phyloP scores from a whole-genome alignment of 345 rosid species.

The Hypericum perforatum region DNA sequence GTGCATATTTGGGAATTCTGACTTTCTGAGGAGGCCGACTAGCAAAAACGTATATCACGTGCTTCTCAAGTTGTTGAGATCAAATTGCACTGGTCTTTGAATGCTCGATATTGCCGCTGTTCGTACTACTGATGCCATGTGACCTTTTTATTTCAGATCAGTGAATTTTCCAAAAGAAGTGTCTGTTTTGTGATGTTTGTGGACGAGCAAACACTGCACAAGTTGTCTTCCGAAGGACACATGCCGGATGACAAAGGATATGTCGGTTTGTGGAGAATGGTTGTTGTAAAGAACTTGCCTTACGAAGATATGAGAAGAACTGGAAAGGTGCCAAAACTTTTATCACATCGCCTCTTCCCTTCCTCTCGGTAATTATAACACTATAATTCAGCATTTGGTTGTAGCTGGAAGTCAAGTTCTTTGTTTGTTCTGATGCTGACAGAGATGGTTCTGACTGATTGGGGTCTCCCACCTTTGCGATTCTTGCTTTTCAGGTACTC shows the following conservation, averaged over 20 bases:
- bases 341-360: conserved; percentile 28
- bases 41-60: conserved; percentile 41
- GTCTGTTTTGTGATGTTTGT: conserved; percentile 29
- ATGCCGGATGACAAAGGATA: conserved; percentile 58
- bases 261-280: conserved; percentile 66
- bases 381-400: conserved; percentile 15
- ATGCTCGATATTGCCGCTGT: too few species aligned
- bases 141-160: conserved; percentile 61
- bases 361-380: conserved; percentile 56
- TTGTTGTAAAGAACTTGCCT: conserved; percentile 35
- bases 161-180: conserved; percentile 63
- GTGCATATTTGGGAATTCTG: conserved; percentile 92
- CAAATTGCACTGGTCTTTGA: too few species aligned
- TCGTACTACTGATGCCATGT: too few species aligned
- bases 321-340: conserved; percentile 87
- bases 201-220: conserved; percentile 74
- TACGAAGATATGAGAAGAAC: conserved; percentile 72
- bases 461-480: conserved; percentile 7
- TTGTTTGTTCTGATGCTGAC: conserved; percentile 1
- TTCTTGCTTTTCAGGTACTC: conserved; percentile 53
- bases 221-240: conserved; percentile 65
- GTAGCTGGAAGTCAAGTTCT: background rate
- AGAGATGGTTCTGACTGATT: background rate
- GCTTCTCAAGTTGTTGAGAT: too few species aligned
- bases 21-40: conserved; percentile 81